A percentile compares a stretch with the other conserved stretches of the same genome.
Evolutionary conservation across 139 green algal genomes (phyloP).

Genomic region (Diplosphaera chodatii): DNA sequence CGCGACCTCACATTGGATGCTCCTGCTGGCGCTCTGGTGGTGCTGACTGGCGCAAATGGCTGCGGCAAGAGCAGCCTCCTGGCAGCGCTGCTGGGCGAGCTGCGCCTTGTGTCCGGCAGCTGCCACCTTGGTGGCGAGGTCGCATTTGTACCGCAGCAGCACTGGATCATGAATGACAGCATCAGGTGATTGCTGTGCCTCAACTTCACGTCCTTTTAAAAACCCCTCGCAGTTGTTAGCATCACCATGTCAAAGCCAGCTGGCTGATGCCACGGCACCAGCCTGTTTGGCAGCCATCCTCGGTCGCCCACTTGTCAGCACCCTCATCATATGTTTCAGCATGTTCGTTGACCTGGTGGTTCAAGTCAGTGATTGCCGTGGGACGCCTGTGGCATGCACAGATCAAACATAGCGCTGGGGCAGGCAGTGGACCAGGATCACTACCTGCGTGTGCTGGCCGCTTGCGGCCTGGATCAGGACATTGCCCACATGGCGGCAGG

Average conservation of each 20-base stretch:
- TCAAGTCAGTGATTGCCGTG: no score
- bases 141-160: slow-evolving; percentile 54
- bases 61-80: slow-evolving; percentile 70
- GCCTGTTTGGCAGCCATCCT: no score
- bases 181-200: no score
- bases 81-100: slow-evolving; percentile 58
- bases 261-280: no score
- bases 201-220: no score
- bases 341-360: no score
- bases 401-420: slow-evolving; percentile 37
- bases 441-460: slow-evolving; percentile 52
- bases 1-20: slow-evolving; percentile 35
- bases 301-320: no score
- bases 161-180: slow-evolving; percentile 55
- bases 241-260: no score
- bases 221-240: no score
- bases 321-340: no score
- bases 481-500: slow-evolving; percentile 37
- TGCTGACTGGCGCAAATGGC: slow-evolving; percentile 59
- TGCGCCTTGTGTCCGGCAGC: slow-evolving; percentile 20
- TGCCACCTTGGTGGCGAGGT: slow-evolving; percentile 6
- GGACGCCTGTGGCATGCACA: slow-evolving; percentile 7
- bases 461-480: slow-evolving; percentile 53
- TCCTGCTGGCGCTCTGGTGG: slow-evolving; percentile 40
- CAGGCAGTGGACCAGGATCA: slow-evolving; percentile 20